Percentiles rank a stretch among this genome's conserved stretches.
These are phyloP conservation scores for Simmondsia chinensis DNA, from an alignment of 148 eudicot species.

Conservation along the genomic window DNA sequence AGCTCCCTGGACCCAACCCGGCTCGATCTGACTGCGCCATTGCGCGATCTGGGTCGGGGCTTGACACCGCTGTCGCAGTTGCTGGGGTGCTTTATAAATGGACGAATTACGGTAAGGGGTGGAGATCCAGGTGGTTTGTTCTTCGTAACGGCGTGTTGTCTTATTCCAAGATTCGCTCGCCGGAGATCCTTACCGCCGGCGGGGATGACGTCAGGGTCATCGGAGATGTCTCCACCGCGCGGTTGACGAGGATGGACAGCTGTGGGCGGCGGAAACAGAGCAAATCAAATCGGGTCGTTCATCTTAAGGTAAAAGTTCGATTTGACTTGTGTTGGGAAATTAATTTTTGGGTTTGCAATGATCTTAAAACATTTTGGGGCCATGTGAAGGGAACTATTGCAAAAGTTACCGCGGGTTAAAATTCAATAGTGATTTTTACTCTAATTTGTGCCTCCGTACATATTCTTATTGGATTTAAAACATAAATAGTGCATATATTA, in stretches of 20 bases:
- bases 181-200: constrained; percentile 18
- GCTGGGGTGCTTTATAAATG: constrained; percentile 56
- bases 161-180: constrained; percentile 46
- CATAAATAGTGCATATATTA: too few relatives aligned
- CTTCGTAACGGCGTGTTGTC: constrained; percentile 56
- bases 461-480: too few relatives aligned
- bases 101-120: constrained; percentile 82
- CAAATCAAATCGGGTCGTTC: constrained; percentile 37
- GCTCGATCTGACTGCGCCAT: constrained; percentile 27
- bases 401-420: too few relatives aligned
- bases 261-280: constrained; percentile 18
- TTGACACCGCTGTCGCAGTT: too few relatives aligned
- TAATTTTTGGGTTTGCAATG: too few relatives aligned
- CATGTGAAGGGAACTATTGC: too few relatives aligned
- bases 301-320: constrained; percentile 84
- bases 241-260: constrained; percentile 29
- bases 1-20: constrained; percentile 10
- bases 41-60: too few relatives aligned
- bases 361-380: too few relatives aligned
- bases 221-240: constrained; percentile 32
- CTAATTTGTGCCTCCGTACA: too few relatives aligned
- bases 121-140: constrained; percentile 86
- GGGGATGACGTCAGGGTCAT: constrained; percentile 43
- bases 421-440: too few relatives aligned
- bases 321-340: too few relatives aligned